Percentiles rank a stretch among this genome's conserved stretches.
Conservation (phyloP, 257 asterid species). For the Gentiana dahurica region DNA sequence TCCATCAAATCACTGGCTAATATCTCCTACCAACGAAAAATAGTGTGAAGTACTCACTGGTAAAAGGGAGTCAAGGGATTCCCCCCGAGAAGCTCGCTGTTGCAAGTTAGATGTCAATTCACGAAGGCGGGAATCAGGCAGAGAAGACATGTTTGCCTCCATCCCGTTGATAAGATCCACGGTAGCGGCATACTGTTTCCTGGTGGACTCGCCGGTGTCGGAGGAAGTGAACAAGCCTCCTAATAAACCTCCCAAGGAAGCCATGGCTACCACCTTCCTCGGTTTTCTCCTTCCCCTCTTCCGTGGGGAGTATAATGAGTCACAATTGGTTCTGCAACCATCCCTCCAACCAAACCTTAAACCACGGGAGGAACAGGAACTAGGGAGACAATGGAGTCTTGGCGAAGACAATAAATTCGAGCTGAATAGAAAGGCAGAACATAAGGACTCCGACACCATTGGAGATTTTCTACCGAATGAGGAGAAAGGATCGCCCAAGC, state of each 20-base stretch:
- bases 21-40: neutral
- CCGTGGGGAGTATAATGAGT: neutral
- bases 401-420: slow-evolving; percentile 4
- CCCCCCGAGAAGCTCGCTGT: slow-evolving; percentile 49
- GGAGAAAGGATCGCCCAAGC: no score
- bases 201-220: slow-evolving; percentile 77
- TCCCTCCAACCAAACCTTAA: neutral
- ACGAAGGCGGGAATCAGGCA: slow-evolving; percentile 69
- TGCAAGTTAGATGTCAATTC: slow-evolving; percentile 68
- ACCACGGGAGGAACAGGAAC: neutral
- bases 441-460: slow-evolving; percentile 3
- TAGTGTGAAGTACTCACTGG: slow-evolving; percentile 45
- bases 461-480: no score
- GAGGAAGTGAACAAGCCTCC: slow-evolving; percentile 70
- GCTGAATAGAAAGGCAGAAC: neutral
- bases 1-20: no score
- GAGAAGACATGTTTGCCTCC: slow-evolving; percentile 65
- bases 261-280: slow-evolving; percentile 17
- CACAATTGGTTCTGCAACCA: neutral
- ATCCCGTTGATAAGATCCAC: slow-evolving; percentile 48
- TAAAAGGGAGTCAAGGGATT: slow-evolving; percentile 72
- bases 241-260: slow-evolving; percentile 80
- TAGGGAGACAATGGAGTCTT: neutral
- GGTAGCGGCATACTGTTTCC: slow-evolving; percentile 50
- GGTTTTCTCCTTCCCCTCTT: slow-evolving; percentile 12